Conservation (phyloP, 2,329 filamentous ascomycete genomes). For the Diaporthe batatas region DNA sequence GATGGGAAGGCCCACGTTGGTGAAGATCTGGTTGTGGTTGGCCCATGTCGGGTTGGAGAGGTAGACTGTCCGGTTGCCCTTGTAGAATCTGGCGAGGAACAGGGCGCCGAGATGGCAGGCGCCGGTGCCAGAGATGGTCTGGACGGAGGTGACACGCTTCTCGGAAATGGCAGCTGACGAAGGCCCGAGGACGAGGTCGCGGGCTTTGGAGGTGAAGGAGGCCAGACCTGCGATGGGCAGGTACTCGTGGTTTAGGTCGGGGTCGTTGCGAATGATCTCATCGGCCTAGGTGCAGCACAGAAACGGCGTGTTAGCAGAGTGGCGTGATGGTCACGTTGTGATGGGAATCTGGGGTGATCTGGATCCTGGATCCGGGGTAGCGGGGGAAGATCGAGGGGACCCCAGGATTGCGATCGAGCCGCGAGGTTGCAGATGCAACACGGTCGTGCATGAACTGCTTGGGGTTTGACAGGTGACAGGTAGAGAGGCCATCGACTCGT, state of each 20-base stretch:
- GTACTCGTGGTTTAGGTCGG: conserved; percentile 97
- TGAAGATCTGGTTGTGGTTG: conserved; percentile 99
- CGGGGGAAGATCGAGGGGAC: conserved; percentile 26
- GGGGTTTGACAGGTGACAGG: conserved; percentile 7
- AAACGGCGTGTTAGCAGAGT: conserved; percentile 46
- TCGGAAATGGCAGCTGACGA: conserved; percentile 86
- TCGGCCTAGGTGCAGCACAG: conserved; percentile 75
- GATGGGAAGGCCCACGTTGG: conserved; percentile 84
- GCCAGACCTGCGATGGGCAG: conserved; percentile 92
- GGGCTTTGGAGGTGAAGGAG: conserved; percentile 88
- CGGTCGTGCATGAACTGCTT: conserved; percentile 1
- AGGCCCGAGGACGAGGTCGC: conserved; percentile 87
- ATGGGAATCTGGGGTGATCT: conserved; percentile 23
- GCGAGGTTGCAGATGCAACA: conserved; percentile 33
- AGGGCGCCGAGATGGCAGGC: conserved; percentile 93
- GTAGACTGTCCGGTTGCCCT: conserved; percentile 81
- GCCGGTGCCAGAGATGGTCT: conserved; percentile 97
- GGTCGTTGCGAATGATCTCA: conserved; percentile 87
- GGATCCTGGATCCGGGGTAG: conserved; percentile 40
- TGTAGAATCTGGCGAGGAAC: conserved; percentile 94
- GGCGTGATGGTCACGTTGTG: conserved; percentile 29
- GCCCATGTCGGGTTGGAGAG: conserved; percentile 97
- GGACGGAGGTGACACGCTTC: conserved; percentile 83
- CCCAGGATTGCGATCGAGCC: conserved; percentile 8
- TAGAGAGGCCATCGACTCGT: neutral